Percentiles rank a stretch among this genome's conserved stretches.
phyloP scores from a whole-genome alignment of 306 rosid genomes.

The Quercus dentata region DNA sequence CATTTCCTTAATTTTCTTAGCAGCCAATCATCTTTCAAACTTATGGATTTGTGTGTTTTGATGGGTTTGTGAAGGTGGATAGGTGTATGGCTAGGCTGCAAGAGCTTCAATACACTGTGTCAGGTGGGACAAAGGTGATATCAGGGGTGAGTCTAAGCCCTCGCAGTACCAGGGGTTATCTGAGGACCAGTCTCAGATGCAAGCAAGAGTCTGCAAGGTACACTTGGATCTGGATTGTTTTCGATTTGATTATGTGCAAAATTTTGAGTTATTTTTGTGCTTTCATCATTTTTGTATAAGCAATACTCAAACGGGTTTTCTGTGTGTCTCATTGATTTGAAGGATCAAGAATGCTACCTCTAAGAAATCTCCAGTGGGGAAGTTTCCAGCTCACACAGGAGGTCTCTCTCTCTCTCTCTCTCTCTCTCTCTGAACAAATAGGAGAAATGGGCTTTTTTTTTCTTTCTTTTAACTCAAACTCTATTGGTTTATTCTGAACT shows the following conservation, averaged over 20 bases:
- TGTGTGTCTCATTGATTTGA: slow-evolving; percentile 14
- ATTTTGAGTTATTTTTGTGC: background rate
- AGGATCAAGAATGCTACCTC: slow-evolving; percentile 54
- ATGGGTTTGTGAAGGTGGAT: slow-evolving; percentile 69
- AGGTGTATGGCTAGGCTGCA: slow-evolving; percentile 83
- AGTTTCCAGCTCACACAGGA: slow-evolving; percentile 60
- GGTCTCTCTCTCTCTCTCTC: slow-evolving; percentile 30
- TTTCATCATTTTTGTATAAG: background rate
- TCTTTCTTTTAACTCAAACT: background rate
- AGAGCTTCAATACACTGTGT: slow-evolving; percentile 79
- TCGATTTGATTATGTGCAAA: background rate
- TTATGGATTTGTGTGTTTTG: slow-evolving; percentile 4
- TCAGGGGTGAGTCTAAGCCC: slow-evolving; percentile 92
- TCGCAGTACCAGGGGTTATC: slow-evolving; percentile 79
- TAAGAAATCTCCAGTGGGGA: slow-evolving; percentile 71
- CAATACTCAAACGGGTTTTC: slow-evolving; percentile 23
- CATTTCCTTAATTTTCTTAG: background rate
- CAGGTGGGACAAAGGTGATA: slow-evolving; percentile 75
- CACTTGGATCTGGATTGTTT: slow-evolving; percentile 3
- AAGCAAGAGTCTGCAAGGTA: slow-evolving; percentile 89
- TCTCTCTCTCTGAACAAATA: background rate
- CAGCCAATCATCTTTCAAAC: background rate
- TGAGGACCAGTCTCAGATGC: slow-evolving; percentile 87
- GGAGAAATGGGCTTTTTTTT: background rate
- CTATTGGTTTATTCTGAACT: background rate